phyloP scores from a whole-genome alignment of 768 basidiomycete genomes.

The Royoungia palumana region DNA sequence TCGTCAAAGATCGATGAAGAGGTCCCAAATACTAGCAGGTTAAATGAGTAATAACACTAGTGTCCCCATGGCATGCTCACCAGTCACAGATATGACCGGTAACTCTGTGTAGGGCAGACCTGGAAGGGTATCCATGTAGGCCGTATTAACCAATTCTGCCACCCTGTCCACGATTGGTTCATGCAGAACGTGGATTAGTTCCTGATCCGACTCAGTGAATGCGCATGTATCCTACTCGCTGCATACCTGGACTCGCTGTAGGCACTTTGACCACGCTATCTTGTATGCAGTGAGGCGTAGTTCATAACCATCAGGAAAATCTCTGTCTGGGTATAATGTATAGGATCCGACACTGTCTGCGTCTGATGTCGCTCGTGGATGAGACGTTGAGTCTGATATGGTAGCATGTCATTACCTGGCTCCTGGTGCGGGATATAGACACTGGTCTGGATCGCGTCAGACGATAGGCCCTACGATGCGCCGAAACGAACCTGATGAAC shows the following conservation, averaged over 20 bases:
- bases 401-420: conserved; percentile 19
- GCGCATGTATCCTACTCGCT: background rate
- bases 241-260: conserved; percentile 53
- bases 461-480: background rate
- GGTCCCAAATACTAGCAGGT: conserved; percentile 39
- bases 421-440: conserved; percentile 28
- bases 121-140: conserved; percentile 46
- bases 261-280: conserved; percentile 56
- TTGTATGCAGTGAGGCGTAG: conserved; percentile 53
- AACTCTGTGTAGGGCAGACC: conserved; percentile 60
- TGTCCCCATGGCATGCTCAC: conserved; percentile 32
- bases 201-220: conserved; percentile 29
- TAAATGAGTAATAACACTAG: conserved; percentile 1
- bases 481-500: conserved; percentile 24
- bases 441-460: conserved; percentile 23
- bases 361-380: conserved; percentile 13
- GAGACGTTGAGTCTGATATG: background rate
- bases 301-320: conserved; percentile 31
- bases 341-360: conserved; percentile 17
- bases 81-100: conserved; percentile 54
- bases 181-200: conserved; percentile 46
- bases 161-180: conserved; percentile 46
- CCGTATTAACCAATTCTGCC: conserved; percentile 38
- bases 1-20: conserved; percentile 47
- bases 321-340: conserved; percentile 29